phyloP scores from a whole-genome alignment of 768 basidiomycete genomes.

The Tephrocybe sp. region DNA sequence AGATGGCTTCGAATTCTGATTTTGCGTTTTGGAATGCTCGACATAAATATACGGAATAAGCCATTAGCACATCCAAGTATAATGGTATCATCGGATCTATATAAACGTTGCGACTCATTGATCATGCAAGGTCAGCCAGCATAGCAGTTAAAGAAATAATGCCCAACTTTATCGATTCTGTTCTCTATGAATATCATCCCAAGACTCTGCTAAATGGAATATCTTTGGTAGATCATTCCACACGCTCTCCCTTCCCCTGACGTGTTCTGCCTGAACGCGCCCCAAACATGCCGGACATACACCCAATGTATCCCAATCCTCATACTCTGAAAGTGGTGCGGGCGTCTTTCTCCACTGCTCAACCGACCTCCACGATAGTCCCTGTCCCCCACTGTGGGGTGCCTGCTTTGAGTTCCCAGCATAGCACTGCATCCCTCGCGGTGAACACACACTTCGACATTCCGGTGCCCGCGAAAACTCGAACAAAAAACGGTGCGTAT shows the following conservation, averaged over 20 bases:
- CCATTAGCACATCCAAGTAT: too few relatives aligned
- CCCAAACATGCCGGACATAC: conserved; percentile 31
- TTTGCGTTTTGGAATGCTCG: too few relatives aligned
- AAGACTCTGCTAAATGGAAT: conserved; percentile 32
- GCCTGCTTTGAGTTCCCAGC: too few relatives aligned
- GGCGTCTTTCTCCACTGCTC: conserved; percentile 33
- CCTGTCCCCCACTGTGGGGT: too few relatives aligned
- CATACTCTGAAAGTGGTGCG: conserved; percentile 36
- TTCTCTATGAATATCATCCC: conserved; percentile 34
- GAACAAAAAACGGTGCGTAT: conserved; percentile 34
- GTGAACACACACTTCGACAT: conserved; percentile 26
- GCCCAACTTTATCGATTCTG: conserved; percentile 8
- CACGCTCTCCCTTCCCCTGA: conserved; percentile 31
- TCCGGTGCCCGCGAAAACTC: conserved; percentile 29
- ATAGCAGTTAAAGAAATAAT: too few relatives aligned
- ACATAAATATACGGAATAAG: too few relatives aligned
- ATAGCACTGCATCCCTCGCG: conserved; percentile 18
- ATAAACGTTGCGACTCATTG: too few relatives aligned
- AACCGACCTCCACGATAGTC: conserved; percentile 25
- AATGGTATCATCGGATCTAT: too few relatives aligned
- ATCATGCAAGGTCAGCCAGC: too few relatives aligned
- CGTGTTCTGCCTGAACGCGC: conserved; percentile 27
- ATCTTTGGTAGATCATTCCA: conserved; percentile 34
- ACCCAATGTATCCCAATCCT: conserved; percentile 28
- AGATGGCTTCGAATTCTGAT: too few relatives aligned